phyloP scores from a whole-genome alignment of 1,284 basidiomycete species.

The Cutaneotrichosporon cyanovorans region DNA sequence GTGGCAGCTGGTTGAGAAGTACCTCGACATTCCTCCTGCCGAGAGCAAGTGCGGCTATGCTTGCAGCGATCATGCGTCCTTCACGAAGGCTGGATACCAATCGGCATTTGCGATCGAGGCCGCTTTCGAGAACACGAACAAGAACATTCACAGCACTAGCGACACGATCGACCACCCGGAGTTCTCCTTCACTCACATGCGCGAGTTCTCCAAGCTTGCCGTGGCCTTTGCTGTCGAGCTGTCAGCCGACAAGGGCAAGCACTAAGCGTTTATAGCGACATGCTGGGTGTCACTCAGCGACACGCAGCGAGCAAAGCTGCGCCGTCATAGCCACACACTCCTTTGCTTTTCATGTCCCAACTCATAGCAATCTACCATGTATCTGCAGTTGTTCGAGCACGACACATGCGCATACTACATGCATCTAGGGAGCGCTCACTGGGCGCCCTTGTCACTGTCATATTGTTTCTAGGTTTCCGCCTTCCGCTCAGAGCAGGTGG shows the following conservation, averaged over 20 bases:
- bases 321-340: too few relatives aligned
- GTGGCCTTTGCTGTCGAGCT: slow-evolving; percentile 77
- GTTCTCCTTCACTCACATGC: slow-evolving; percentile 62
- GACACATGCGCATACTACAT: not conserved
- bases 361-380: not conserved
- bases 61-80: slow-evolving; percentile 76
- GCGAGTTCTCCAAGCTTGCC: slow-evolving; percentile 74
- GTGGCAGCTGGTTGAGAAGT: slow-evolving; percentile 60
- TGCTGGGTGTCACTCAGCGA: too few relatives aligned
- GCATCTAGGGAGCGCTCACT: not conserved
- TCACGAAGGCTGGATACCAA: slow-evolving; percentile 76
- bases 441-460: too few relatives aligned
- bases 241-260: not conserved
- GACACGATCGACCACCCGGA: slow-evolving; percentile 80
- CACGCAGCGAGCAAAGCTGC: too few relatives aligned
- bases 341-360: too few relatives aligned
- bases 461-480: too few relatives aligned
- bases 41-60: slow-evolving; percentile 78
- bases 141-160: slow-evolving; percentile 69
- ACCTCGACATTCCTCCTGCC: slow-evolving; percentile 50
- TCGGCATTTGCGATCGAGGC: slow-evolving; percentile 63
- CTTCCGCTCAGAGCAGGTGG: slow-evolving; percentile 9
- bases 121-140: slow-evolving; percentile 52
- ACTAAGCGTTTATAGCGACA: too few relatives aligned
- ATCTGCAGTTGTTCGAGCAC: not conserved